Evolutionary conservation across 176 grass and related monocot genomes (phyloP), one percentile per base, ranked within the genome.

Genomic region (bread wheat (Triticum aestivum)): DNA sequence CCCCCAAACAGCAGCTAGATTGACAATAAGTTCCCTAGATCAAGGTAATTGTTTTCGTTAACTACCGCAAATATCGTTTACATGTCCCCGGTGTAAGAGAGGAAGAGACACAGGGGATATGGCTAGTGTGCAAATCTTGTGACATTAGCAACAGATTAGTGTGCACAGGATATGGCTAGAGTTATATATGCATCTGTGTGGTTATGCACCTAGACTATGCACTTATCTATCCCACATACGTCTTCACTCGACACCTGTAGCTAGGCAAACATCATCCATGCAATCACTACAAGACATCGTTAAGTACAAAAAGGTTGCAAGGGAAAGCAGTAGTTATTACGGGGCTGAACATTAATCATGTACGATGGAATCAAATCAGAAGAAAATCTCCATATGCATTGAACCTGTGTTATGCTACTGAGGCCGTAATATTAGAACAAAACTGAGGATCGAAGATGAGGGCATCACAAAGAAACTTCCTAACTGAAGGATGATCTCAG

Each of bases 281-380:
- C 76, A 81, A 39, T 85, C 49, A 89, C 69, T 75, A 85, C 30
- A 54, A 68, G 34, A 76, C 77, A 81, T 45, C 17, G 10, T 69
- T 42, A 51, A 89, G 49, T 85, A 71, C n/a, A 75, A 81, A 85
- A 89, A 85, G 56, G 24, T 14, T 68, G 59, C 35, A 81, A 66
- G 33, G 61, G 70, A 10, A 81, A 61, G 29, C 45, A 49, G 49
- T 89, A 75, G 34, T 47, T 47, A 81, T 58, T 75, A 21, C 35
- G 29, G 18, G 33, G 32, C 33, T 76, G 75, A 76, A 85, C 69
- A 75, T 12, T 86, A 77, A 81, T 78, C 65, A 78, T 82, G 72
- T 52, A 32, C 17, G 39, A 77, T n/a, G 72, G 79, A 78, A 86
- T 90, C 83, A 78, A 86, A 90, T 90, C 61, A 68, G 38, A 69